Percentiles rank a stretch among this genome's conserved stretches.
Conservation (phyloP, 345 rosid species). For the Linum tenue region DNA sequence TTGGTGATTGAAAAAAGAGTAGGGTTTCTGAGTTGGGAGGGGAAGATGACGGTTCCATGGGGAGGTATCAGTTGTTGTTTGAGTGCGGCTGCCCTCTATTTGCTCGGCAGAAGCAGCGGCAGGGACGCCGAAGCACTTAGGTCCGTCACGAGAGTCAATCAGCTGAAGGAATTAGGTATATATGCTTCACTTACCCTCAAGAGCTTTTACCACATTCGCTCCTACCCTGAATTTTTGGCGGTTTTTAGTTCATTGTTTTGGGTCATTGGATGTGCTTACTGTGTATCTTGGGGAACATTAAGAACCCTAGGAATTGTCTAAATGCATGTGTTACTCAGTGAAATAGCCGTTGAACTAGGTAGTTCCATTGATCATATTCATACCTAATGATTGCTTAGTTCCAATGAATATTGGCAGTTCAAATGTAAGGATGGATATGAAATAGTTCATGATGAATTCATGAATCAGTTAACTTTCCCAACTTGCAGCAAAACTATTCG, state of each 20-base stretch:
- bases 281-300: no score
- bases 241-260: background rate
- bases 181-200: background rate
- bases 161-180: slow-evolving; percentile 80
- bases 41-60: slow-evolving; percentile 61
- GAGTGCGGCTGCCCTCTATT: slow-evolving; percentile 77
- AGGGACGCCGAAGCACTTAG: slow-evolving; percentile 82
- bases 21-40: background rate
- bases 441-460: background rate
- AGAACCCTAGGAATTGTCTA: no score
- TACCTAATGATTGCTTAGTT: no score
- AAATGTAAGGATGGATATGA: background rate
- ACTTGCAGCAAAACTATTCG: slow-evolving; percentile 65
- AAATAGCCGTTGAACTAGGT: no score
- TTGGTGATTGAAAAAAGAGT: background rate
- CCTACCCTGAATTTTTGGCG: background rate
- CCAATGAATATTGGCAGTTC: no score
- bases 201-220: no score
- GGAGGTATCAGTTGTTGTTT: slow-evolving; percentile 84
- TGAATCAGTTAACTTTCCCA: slow-evolving; percentile 13
- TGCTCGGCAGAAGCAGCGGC: slow-evolving; percentile 90
- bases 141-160: slow-evolving; percentile 65
- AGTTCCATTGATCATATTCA: no score
- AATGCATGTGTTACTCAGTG: no score
- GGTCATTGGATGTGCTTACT: background rate